Evolutionary conservation across 306 rosid genomes (phyloP).

Genomic region (Vigna mungo): DNA sequence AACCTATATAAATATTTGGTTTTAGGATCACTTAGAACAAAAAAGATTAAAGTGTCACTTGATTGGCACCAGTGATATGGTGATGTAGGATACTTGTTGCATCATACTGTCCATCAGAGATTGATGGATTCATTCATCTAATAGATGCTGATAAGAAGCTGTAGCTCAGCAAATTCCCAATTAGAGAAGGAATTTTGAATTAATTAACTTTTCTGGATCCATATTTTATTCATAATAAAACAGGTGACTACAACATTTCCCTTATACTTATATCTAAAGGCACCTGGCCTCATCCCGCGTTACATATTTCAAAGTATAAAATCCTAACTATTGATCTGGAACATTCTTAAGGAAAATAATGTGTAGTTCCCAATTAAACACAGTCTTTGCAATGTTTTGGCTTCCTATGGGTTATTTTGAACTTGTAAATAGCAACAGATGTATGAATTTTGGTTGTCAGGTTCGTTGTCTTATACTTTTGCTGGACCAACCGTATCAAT

Average conservation of each 20-base stretch:
- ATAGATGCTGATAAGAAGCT: not conserved
- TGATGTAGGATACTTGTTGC: constrained; percentile 11
- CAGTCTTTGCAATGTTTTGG: not conserved
- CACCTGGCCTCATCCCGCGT: not conserved
- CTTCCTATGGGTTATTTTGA: not conserved
- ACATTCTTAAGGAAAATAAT: not conserved
- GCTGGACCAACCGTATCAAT: not conserved
- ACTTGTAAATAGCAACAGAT: not conserved
- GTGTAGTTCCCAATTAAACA: not conserved
- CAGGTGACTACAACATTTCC: not conserved
- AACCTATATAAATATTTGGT: constrained; percentile 6
- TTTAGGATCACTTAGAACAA: not conserved
- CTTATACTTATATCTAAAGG: not conserved
- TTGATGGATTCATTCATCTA: constrained; percentile 17
- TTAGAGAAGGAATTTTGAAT: not conserved
- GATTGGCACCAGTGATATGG: constrained; percentile 3
- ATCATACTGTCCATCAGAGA: constrained; percentile 24
- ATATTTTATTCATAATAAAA: not conserved
- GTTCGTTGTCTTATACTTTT: not conserved
- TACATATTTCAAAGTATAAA: not conserved
- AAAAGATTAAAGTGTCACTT: not conserved
- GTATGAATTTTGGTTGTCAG: not conserved
- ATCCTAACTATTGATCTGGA: not conserved
- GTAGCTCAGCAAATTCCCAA: not conserved
- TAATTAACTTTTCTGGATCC: not conserved